These are phyloP conservation scores for Beauveria brongniartii DNA, from an alignment of 2,329 filamentous ascomycete species.

Conservation along the genomic window DNA sequence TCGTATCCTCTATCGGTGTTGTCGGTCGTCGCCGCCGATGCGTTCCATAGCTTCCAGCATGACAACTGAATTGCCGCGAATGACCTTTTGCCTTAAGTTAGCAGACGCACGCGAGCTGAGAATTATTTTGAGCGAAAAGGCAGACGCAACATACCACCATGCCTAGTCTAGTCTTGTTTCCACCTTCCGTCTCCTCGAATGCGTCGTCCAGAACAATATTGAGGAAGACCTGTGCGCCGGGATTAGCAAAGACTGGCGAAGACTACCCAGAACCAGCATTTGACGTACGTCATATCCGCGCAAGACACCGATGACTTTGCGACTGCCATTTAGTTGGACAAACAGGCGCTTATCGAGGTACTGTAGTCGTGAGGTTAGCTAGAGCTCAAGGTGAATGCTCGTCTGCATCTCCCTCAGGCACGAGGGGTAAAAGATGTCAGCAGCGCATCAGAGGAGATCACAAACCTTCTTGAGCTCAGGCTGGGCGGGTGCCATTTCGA, in stretches of 20 bases:
- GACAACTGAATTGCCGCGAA: slow-evolving; percentile 95
- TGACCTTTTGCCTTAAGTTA: slow-evolving; percentile 50
- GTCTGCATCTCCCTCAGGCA: neutral
- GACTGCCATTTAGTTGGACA: slow-evolving; percentile 93
- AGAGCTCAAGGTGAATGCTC: neutral
- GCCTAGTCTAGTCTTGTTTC: slow-evolving; percentile 82
- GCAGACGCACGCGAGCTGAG: neutral
- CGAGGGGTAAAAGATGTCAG: neutral
- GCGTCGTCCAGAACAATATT: slow-evolving; percentile 98
- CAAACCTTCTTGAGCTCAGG: slow-evolving; percentile 95
- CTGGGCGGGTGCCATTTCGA: slow-evolving; percentile 94
- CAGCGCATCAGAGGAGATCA: neutral
- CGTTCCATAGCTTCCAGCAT: slow-evolving; percentile 83
- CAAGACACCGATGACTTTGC: slow-evolving; percentile 90
- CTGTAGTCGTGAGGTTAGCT: slow-evolving; percentile 40
- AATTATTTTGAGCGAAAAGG: neutral
- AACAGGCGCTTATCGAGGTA: slow-evolving; percentile 99
- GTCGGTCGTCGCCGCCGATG: slow-evolving; percentile 54
- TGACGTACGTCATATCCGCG: slow-evolving; percentile 81
- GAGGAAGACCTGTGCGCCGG: slow-evolving; percentile 68
- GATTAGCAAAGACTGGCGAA: neutral
- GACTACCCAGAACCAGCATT: neutral
- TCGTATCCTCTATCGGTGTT: slow-evolving; percentile 20
- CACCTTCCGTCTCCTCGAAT: slow-evolving; percentile 85
- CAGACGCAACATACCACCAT: slow-evolving; percentile 65